Conservation (phyloP, 441 rosid genomes). For the Capsella rubella region DNA sequence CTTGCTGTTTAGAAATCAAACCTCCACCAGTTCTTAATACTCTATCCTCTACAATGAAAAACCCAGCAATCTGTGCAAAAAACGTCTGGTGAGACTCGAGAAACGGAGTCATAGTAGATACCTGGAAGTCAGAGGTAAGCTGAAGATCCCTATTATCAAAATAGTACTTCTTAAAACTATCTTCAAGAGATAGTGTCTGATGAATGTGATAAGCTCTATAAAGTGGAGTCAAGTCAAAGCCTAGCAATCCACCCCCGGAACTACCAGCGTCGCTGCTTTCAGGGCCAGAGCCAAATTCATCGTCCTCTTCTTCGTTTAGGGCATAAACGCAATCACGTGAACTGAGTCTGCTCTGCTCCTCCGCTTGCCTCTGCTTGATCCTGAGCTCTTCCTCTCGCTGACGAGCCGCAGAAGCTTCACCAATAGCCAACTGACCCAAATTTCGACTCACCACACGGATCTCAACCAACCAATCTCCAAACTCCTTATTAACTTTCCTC, state of each 20-base stretch:
- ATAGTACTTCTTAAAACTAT: conserved; percentile 85
- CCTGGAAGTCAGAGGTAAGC: conserved; percentile 94
- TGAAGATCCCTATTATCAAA: conserved; percentile 92
- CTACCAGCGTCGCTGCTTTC: conserved; percentile 56
- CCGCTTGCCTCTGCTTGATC: conserved; percentile 94
- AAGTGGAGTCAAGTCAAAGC: conserved; percentile 85
- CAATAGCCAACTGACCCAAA: conserved; percentile 92
- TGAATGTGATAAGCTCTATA: conserved; percentile 93
- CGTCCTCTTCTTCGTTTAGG: conserved; percentile 81
- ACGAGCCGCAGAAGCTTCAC: conserved; percentile 94
- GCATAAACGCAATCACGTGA: conserved; percentile 87
- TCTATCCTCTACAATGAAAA: conserved; percentile 90
- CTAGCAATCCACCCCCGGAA: conserved; percentile 56
- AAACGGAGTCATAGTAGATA: conserved; percentile 94
- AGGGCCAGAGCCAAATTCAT: conserved; percentile 55
- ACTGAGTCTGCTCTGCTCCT: conserved; percentile 94
- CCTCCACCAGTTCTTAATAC: conserved; percentile 90
- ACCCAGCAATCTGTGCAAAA: conserved; percentile 96
- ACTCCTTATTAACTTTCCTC: conserved; percentile 84
- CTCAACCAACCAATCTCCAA: conserved; percentile 98
- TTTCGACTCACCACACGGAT: conserved; percentile 93
- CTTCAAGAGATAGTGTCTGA: conserved; percentile 83
- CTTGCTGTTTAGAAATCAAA: conserved; percentile 81
- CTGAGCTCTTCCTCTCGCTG: conserved; percentile 95
- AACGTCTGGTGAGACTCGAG: conserved; percentile 97